Evolutionary conservation across 2,329 filamentous ascomycete species (phyloP).

Genomic region (Aaosphaeria arxii): DNA sequence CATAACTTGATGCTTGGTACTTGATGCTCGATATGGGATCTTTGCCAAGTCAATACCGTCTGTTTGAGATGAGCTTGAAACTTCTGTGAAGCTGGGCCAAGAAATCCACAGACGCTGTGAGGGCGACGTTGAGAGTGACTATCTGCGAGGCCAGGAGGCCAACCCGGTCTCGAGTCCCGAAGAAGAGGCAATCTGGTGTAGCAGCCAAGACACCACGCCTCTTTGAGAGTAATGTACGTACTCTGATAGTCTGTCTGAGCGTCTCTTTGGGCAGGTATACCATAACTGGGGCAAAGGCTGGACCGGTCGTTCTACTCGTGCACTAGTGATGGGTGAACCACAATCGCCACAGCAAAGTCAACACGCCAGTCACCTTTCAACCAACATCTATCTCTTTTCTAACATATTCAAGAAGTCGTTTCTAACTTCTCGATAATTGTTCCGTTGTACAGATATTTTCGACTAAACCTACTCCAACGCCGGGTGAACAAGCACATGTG

Average conservation of each 20-base stretch:
- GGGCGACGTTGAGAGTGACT: constrained; percentile 31
- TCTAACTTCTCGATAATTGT: background rate
- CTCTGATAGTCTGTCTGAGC: background rate
- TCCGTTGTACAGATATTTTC: background rate
- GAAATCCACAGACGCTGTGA: constrained; percentile 24
- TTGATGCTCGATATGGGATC: background rate
- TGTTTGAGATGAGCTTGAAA: constrained; percentile 34
- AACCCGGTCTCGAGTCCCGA: constrained; percentile 14
- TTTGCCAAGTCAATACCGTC: constrained; percentile 30
- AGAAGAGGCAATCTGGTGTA: constrained; percentile 5
- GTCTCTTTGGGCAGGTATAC: background rate
- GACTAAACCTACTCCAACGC: background rate
- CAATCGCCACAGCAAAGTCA: background rate
- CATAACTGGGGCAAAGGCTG: too few species aligned
- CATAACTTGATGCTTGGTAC: background rate
- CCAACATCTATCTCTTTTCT: background rate
- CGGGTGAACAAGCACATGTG: background rate
- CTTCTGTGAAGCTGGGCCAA: constrained; percentile 39
- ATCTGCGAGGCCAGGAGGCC: constrained; percentile 29
- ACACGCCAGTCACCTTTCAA: background rate
- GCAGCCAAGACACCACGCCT: constrained; percentile 13
- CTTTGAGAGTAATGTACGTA: background rate
- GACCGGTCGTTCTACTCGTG: too few species aligned
- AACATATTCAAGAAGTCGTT: background rate
- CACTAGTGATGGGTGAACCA: too few species aligned